Conservation (phyloP, 192 early-diverging fungal genomes). For the Cladochytrium replicatum region DNA sequence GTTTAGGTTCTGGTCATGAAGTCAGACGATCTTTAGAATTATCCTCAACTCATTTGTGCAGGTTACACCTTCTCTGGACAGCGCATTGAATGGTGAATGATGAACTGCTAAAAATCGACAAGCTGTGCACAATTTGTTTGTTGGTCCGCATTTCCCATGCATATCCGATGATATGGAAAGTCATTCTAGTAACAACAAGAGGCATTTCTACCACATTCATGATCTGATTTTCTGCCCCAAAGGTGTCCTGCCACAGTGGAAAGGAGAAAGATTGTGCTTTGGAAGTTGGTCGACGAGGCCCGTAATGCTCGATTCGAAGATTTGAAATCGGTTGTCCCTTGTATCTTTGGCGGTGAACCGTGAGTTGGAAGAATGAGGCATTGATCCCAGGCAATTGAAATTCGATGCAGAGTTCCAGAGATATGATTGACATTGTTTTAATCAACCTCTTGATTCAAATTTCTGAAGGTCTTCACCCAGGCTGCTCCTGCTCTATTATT, state of each 20-base stretch:
- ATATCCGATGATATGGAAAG: slow-evolving; percentile 29
- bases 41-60: too few relatives aligned
- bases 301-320: slow-evolving; percentile 15
- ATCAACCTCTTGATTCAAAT: slow-evolving; percentile 27
- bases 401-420: background rate
- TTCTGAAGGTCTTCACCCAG: slow-evolving; percentile 32
- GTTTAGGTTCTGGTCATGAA: too few relatives aligned
- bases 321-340: slow-evolving; percentile 6
- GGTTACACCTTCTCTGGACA: slow-evolving; percentile 21
- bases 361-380: too few relatives aligned
- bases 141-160: slow-evolving; percentile 30
- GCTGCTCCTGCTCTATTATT: slow-evolving; percentile 37
- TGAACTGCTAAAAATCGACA: slow-evolving; percentile 15
- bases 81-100: slow-evolving; percentile 14
- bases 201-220: background rate
- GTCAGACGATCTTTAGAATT: too few relatives aligned
- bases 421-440: background rate
- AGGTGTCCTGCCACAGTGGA: slow-evolving; percentile 16
- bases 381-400: background rate
- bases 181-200: slow-evolving; percentile 10
- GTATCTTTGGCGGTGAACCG: slow-evolving; percentile 4
- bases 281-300: slow-evolving; percentile 21
- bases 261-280: too few relatives aligned
- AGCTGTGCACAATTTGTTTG: slow-evolving; percentile 22
- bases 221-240: background rate